Percentiles rank a stretch among this genome's conserved stretches.
phyloP scores from a whole-genome alignment of 2,329 filamentous ascomycete genomes.

The Penicillium italicum region DNA sequence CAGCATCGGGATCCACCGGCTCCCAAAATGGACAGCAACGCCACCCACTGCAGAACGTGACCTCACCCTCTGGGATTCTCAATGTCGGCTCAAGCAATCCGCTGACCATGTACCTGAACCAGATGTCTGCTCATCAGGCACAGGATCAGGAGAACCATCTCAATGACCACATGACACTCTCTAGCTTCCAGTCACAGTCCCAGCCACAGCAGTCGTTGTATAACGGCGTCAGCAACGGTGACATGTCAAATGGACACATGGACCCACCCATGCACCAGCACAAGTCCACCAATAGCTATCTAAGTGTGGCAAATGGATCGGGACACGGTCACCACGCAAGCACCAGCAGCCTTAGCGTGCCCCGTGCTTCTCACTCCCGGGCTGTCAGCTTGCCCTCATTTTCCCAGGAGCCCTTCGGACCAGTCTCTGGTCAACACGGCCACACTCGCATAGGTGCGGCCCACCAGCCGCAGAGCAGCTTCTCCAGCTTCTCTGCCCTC shows the following conservation, averaged over 20 bases:
- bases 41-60: conserved; percentile 53
- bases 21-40: conserved; percentile 56
- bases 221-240: conserved; percentile 65
- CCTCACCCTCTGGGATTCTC: conserved; percentile 68
- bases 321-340: conserved; percentile 73
- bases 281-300: conserved; percentile 63
- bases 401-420: conserved; percentile 56
- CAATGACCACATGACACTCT: conserved; percentile 41
- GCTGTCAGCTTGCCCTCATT: conserved; percentile 83
- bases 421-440: conserved; percentile 34
- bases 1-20: conserved; percentile 53
- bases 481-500: conserved; percentile 57
- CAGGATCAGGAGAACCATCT: conserved; percentile 63
- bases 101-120: conserved; percentile 86
- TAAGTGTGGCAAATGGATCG: conserved; percentile 49
- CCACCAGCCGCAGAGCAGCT: conserved; percentile 50
- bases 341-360: conserved; percentile 52
- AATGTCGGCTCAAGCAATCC: conserved; percentile 80
- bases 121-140: conserved; percentile 58
- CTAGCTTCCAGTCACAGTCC: conserved; percentile 59
- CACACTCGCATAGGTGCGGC: conserved; percentile 36
- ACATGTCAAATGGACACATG: conserved; percentile 55
- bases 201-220: conserved; percentile 75
- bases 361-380: conserved; percentile 64
- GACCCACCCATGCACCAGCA: conserved; percentile 48